Base-by-base conservation (phyloP, 2,329 filamentous ascomycete genomes). In the Zymoseptoria ardabiliae region DNA sequence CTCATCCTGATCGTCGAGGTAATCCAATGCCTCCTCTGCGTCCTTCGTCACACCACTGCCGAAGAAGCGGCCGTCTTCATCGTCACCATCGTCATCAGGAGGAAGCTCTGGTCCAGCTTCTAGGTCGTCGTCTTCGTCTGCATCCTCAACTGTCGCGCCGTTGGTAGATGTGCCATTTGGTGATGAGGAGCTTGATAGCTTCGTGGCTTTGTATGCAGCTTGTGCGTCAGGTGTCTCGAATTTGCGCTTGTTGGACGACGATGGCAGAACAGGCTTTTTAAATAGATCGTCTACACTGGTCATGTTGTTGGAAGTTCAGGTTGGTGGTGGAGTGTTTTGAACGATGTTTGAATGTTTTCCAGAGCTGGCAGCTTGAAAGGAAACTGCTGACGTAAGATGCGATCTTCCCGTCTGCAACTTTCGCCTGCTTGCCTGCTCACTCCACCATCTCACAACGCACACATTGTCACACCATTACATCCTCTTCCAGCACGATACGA, bases 11-110 rank as follows among this genome's bases (percentile, higher is more conserved):
- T 83, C 79, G 63, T 97, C 91, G 63, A 99, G 85, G 71, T 88
- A 97, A 74, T 97, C 89, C 69, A 99, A 82, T 20, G 94, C 90
- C 67, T 91, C 84, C 2, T 86, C 87, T 65, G 95, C 91, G 65
- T 90, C 82, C 59, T 86, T 82, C 23, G 88, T 90, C 68, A 99
- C 88, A 35, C 94, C 94, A 57, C 91, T 90, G 50, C 93, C 94
- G 68, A 97, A 99, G 78, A 99, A 99, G 10, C 94, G 87, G 0
- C 93, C 94, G 64, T 96, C 94, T 56, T 96, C 91, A 66, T 93
- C 89, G 11, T 75, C 77, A 73, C 78, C 75, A 50, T 80, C 79
- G 2, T 82, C 78, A 53, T 84, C 81, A 5, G 69, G 71, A 3
- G 72, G 72, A 17, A 73, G 66, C 21, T 69, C 66, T 1, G 72